Percentiles rank a stretch among this genome's conserved stretches.
These are phyloP conservation scores for Stentor roeselii DNA, from an alignment of 73 alveolate species.

Conservation along the genomic window DNA sequence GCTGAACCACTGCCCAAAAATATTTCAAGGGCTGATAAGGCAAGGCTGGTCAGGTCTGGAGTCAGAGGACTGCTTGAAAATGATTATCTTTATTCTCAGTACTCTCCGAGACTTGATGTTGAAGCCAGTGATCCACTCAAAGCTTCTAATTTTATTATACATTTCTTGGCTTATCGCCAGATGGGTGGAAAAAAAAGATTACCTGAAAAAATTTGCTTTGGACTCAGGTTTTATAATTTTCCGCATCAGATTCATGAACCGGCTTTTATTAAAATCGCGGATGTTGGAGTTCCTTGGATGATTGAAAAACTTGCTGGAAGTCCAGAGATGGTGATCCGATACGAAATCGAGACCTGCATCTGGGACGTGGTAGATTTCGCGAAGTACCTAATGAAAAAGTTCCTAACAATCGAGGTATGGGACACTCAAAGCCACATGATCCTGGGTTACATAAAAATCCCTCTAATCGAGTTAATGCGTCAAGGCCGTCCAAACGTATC, in stretches of 20 bases:
- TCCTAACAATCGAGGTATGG: slow-evolving; percentile 45
- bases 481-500: slow-evolving; percentile 34
- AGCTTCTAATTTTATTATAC: slow-evolving; percentile 17
- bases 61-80: slow-evolving; percentile 23
- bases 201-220: neutral
- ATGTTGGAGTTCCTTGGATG: slow-evolving; percentile 8
- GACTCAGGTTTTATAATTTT: slow-evolving; percentile 10
- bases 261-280: slow-evolving; percentile 13
- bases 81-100: neutral
- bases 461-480: slow-evolving; percentile 44
- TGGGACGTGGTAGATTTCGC: slow-evolving; percentile 36
- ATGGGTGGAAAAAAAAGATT: neutral
- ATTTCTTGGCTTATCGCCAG: slow-evolving; percentile 11
- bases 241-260: neutral
- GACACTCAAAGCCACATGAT: slow-evolving; percentile 55
- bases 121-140: slow-evolving; percentile 28
- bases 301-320: slow-evolving; percentile 9
- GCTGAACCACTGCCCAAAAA: slow-evolving; percentile 15
- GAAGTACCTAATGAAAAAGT: slow-evolving; percentile 33
- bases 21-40: slow-evolving; percentile 19
- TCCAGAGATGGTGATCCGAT: neutral
- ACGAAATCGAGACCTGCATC: neutral
- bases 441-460: slow-evolving; percentile 48
- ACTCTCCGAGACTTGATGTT: slow-evolving; percentile 10
- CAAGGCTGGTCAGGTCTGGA: slow-evolving; percentile 19